A percentile compares a stretch with the other conserved stretches of the same genome.
phyloP scores from a whole-genome alignment of 768 basidiomycete species.

The Lyophyllum atratum region DNA sequence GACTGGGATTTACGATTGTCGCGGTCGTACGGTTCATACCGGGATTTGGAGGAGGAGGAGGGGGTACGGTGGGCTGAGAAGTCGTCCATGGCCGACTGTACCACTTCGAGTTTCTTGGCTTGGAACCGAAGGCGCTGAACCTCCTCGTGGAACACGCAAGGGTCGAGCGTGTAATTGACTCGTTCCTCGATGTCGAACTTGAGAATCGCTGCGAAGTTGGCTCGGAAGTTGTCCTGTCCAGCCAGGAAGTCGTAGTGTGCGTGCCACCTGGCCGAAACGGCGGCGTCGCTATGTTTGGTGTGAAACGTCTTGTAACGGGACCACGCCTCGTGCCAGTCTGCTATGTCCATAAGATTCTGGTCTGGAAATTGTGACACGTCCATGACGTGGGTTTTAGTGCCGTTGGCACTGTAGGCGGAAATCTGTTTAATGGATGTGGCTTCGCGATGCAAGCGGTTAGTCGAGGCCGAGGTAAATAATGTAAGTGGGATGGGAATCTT shows the following conservation, averaged over 20 bases:
- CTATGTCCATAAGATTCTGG: constrained; percentile 9
- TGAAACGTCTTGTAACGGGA: constrained; percentile 7
- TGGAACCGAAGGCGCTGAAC: not conserved
- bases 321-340: constrained; percentile 20
- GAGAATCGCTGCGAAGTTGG: constrained; percentile 14
- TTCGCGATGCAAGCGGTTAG: not conserved
- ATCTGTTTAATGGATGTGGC: not conserved
- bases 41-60: not conserved
- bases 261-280: not conserved
- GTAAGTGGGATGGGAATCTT: constrained; percentile 5
- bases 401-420: not conserved
- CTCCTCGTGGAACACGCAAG: not conserved
- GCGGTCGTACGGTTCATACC: not conserved
- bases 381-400: constrained; percentile 8
- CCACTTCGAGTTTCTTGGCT: not conserved
- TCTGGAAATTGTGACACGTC: constrained; percentile 15
- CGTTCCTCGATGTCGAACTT: constrained; percentile 13
- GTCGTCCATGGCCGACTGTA: not conserved
- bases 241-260: not conserved
- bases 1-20: not conserved
- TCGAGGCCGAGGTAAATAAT: not conserved
- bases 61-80: not conserved
- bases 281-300: not conserved
- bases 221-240: constrained; percentile 7
- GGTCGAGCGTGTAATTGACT: constrained; percentile 1